These are phyloP conservation scores for Collybia nuda DNA, from an alignment of 768 basidiomycete species.

Conservation along the genomic window DNA sequence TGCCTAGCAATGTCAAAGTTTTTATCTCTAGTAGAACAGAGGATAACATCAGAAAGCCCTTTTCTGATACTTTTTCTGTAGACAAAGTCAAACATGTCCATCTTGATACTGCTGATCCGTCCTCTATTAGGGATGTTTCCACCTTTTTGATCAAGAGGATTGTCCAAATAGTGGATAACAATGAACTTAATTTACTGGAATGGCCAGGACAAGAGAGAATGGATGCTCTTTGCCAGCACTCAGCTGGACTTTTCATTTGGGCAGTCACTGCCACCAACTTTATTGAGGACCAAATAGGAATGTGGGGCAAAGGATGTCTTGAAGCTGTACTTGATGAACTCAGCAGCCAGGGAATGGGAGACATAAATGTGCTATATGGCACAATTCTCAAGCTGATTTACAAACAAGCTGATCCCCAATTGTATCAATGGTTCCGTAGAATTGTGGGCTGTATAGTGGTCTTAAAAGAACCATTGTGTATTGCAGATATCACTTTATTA, in stretches of 20 bases:
- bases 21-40: conserved; percentile 15
- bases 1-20: conserved; percentile 6
- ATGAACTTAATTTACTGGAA: conserved; percentile 2
- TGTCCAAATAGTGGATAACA: conserved; percentile 1
- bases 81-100: conserved; percentile 11
- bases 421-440: conserved; percentile 10
- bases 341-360: conserved; percentile 8
- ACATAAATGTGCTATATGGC: conserved; percentile 11
- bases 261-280: conserved; percentile 11
- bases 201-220: conserved; percentile 11
- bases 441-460: conserved; percentile 15
- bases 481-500: conserved; percentile 3
- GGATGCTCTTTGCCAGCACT: conserved; percentile 4
- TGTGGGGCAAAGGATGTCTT: conserved; percentile 9
- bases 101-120: conserved; percentile 4
- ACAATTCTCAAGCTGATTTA: background rate
- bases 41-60: conserved; percentile 10
- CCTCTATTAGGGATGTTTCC: conserved; percentile 10
- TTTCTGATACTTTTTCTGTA: background rate
- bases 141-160: background rate
- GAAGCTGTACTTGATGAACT: conserved; percentile 7
- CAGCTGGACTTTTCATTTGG: conserved; percentile 20
- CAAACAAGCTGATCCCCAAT: too few species aligned
- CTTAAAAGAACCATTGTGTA: conserved; percentile 9
- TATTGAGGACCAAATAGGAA: conserved; percentile 6